Base-by-base conservation (phyloP, 2,329 filamentous ascomycete species). In the Rhinocladiella similis region DNA sequence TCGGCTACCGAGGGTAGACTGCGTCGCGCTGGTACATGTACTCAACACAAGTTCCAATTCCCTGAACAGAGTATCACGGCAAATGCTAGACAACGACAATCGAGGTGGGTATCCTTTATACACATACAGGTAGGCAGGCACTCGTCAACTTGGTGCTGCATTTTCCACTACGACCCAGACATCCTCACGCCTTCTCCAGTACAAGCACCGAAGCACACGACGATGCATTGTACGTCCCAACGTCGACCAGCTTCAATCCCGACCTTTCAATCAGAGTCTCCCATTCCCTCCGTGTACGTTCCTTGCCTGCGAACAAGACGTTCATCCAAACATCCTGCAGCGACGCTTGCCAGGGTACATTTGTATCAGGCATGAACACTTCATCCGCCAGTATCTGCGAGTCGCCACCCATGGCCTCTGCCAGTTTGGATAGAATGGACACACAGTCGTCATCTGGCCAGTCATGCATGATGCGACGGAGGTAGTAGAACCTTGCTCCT, bases 351-450 rank as follows among this genome's bases (percentile, higher is more conserved):
- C 64, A 72, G 22, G 69, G 63, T 1, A 67, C 71, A 3, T 68
- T 67, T 3, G 45, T 61, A 25, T 75, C 63, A 1, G 74, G 73
- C 7, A 79, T 43, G 3, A 78, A 71, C 19, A 74, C 67, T n/a
- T 79, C 77, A 51, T 76, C 72, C 47, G 79, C 73, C 19, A 79
- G 57, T 19, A 79, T 67, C 13, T 66, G 62, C 0, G 74, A 76
- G 3, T 71, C 67, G 0, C 63, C 53, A 1, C 57, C 64, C 65
- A 77, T 68, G 1, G 74, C 74, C 0, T 65, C 56, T 1, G 57
- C 57, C 7, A 73, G 57, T 13, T 71, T 67, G 10, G 60, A 62
- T 27, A 77, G 68, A 7, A 79, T 75, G 6, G 53, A 43, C 0
- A 58, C 53, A 14, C 62, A 66, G 25, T 68, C 64, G 6, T 63